Conservation (phyloP, 2,329 filamentous ascomycete genomes). For the Sordariomycetes sp. region DNA sequence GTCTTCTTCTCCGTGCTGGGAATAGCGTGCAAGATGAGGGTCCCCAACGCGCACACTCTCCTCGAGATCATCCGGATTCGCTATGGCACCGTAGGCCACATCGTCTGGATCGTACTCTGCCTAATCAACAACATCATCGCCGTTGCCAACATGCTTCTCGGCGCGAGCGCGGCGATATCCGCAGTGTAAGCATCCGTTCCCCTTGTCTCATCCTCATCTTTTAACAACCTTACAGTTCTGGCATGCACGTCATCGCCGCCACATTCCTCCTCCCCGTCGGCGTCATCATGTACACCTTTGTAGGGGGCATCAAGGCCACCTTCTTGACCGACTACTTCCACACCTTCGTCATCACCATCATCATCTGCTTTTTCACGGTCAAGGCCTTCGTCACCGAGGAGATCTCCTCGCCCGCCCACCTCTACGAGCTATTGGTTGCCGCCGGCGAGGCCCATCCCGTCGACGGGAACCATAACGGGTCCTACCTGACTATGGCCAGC, state of each 20-base stretch:
- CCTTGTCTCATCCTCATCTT: neutral
- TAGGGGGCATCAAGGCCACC: constrained; percentile 27
- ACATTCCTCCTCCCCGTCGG: constrained; percentile 31
- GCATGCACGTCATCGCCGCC: constrained; percentile 37
- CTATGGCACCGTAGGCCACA: constrained; percentile 34
- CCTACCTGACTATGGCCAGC: constrained; percentile 45
- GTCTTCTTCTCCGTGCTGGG: constrained; percentile 41
- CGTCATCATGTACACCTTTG: constrained; percentile 26
- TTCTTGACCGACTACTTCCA: constrained; percentile 42
- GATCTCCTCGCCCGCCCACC: constrained; percentile 31
- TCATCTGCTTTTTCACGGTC: constrained; percentile 35
- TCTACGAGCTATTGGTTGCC: constrained; percentile 38
- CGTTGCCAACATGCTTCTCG: constrained; percentile 40
- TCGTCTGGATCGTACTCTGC: constrained; percentile 40
- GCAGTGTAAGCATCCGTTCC: constrained; percentile 18
- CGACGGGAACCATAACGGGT: constrained; percentile 38
- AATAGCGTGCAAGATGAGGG: constrained; percentile 38
- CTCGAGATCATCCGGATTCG: constrained; percentile 41
- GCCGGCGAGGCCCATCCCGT: constrained; percentile 33
- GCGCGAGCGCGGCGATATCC: constrained; percentile 20
- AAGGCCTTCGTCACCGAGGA: constrained; percentile 33
- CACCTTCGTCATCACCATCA: constrained; percentile 41
- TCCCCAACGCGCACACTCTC: constrained; percentile 42
- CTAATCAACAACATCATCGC: constrained; percentile 44
- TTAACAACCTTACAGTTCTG: constrained; percentile 15